phyloP scores from a whole-genome alignment of 192 early-diverging fungal genomes.

The Glomus cerebriforme region DNA sequence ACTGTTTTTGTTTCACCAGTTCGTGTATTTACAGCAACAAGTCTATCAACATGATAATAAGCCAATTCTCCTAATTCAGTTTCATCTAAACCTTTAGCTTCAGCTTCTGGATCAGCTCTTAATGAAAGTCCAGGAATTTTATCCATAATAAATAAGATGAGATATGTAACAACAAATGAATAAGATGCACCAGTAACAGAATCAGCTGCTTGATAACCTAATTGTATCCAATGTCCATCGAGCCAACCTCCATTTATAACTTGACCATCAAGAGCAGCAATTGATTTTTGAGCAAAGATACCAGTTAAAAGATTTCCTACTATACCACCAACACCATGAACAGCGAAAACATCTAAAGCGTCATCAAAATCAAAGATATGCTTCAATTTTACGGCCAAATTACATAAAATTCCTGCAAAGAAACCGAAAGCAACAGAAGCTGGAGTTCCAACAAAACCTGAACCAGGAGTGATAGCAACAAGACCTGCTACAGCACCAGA shows the following conservation, averaged over 20 bases:
- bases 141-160: constrained; percentile 78
- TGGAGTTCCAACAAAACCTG: constrained; percentile 85
- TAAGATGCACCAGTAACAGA: constrained; percentile 68
- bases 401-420: constrained; percentile 71
- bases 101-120: constrained; percentile 71
- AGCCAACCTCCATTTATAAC: constrained; percentile 47
- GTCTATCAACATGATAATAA: constrained; percentile 54
- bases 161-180: constrained; percentile 73
- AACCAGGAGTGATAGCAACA: constrained; percentile 90
- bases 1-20: constrained; percentile 12
- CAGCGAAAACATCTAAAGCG: constrained; percentile 88
- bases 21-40: constrained; percentile 41
- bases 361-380: constrained; percentile 86
- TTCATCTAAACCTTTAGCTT: constrained; percentile 72
- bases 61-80: constrained; percentile 80
- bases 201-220: constrained; percentile 82
- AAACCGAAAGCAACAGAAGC: constrained; percentile 80
- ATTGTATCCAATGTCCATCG: constrained; percentile 68
- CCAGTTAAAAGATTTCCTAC: constrained; percentile 87
- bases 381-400: constrained; percentile 82
- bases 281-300: constrained; percentile 81
- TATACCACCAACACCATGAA: constrained; percentile 84
- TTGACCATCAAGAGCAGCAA: constrained; percentile 70
- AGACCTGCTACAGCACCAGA: constrained; percentile 93
- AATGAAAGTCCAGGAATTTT: constrained; percentile 77